These are phyloP conservation scores for Nidularia sp. DNA, from an alignment of 768 basidiomycete species.

Conservation along the genomic window DNA sequence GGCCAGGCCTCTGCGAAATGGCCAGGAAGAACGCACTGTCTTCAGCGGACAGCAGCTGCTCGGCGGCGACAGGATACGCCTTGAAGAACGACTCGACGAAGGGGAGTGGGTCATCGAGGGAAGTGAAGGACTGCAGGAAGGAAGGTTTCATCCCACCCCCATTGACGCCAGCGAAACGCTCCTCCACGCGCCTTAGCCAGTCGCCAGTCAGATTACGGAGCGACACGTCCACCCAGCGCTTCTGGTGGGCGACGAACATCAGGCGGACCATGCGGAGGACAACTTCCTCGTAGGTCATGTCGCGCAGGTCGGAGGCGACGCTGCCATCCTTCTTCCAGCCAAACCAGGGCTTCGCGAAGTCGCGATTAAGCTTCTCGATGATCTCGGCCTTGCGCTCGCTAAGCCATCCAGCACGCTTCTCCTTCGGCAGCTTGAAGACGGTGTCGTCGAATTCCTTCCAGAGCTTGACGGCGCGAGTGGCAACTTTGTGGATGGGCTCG, in stretches of 20 bases:
- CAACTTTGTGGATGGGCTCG: slow-evolving; percentile 99
- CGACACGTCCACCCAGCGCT: slow-evolving; percentile 89
- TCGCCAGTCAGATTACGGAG: slow-evolving; percentile 93
- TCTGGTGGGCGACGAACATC: slow-evolving; percentile 91
- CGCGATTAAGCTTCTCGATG: slow-evolving; percentile 87
- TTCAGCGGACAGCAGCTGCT: slow-evolving; percentile 87
- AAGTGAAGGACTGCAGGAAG: slow-evolving; percentile 74
- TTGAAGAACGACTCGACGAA: slow-evolving; percentile 84
- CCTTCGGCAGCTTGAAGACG: slow-evolving; percentile 92
- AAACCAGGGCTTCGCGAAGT: slow-evolving; percentile 98
- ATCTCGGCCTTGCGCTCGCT: slow-evolving; percentile 83
- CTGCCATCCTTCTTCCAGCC: slow-evolving; percentile 91
- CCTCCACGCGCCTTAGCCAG: slow-evolving; percentile 94
- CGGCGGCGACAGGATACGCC: slow-evolving; percentile 74
- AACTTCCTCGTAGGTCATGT: slow-evolving; percentile 99
- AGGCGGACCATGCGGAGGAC: slow-evolving; percentile 87
- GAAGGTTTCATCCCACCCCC: slow-evolving; percentile 75
- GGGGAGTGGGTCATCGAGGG: slow-evolving; percentile 76
- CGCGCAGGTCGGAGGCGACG: slow-evolving; percentile 80
- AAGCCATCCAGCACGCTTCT: slow-evolving; percentile 91
- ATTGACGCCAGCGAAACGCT: slow-evolving; percentile 90
- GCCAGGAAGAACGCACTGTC: slow-evolving; percentile 95
- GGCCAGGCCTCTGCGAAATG: slow-evolving; percentile 92
- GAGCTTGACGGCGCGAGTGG: slow-evolving; percentile 92
- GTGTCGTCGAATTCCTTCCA: slow-evolving; percentile 99